Evolutionary conservation across 2,329 filamentous ascomycete species (phyloP), one percentile per base, ranked within the genome.

Genomic region (Ascochyta fabae): DNA sequence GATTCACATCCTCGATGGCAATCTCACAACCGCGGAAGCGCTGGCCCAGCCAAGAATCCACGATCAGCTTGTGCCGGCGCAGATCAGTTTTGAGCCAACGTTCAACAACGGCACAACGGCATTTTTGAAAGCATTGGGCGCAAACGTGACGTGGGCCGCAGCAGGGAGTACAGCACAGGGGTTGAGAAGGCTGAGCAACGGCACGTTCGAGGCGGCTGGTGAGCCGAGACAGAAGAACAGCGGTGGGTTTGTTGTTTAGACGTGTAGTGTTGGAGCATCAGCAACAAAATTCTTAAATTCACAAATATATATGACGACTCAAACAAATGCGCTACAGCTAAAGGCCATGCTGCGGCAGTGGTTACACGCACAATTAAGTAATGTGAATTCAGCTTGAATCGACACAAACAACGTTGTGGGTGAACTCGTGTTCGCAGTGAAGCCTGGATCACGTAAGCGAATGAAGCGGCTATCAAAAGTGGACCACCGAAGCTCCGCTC

Each of bases 31-130:
- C 5, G 74, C 77, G 0, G 78, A 88, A 46, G 89, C 91, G 0
- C 79, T 96, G 13, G 80, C 79, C 0, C 75, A 83, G 66, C 89
- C 89, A 0, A 80, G 92, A 8, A 77, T 96, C 22, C 92, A 96
- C 69, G 91, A 96, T 69, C 92, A 96, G 76, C 79, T 96, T 9
- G 80, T 92, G 48, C 92, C 92, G 0, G 88, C 92, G 64, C 76
- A 77, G 44, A 83, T 87, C 1, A 78, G 78, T 0, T 87, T 95
- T 48, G 92, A 96, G 75, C 85, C 84, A 29, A 74, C 74, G 0
- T 96, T 89, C 63, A 82, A 90, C 63, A 88, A 88, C 59, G 69
- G 65, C 1, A 89, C 87, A 0, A 84, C 86, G 5, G 83, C 80
- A 2, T 88, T 83, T 58, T 82, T 96, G 83, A 75, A 77, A 47